Conservation (phyloP, 2,329 filamentous ascomycete species). For the Helotiales sp. region DNA sequence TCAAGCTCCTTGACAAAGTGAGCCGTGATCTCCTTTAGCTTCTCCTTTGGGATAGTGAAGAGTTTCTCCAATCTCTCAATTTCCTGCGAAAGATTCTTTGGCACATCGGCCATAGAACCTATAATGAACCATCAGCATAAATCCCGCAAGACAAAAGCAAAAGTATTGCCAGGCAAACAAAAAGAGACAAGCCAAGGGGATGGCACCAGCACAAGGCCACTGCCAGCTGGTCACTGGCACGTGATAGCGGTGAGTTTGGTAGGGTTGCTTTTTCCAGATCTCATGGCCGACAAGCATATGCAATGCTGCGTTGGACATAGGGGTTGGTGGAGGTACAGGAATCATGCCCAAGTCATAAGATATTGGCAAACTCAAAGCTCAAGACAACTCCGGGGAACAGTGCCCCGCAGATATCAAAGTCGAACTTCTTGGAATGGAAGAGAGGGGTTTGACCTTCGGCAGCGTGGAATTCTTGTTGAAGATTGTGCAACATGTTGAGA, state of each 20-base stretch:
- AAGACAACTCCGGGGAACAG: slow-evolving; percentile 5
- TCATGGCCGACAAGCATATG: slow-evolving; percentile 23
- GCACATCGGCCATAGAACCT: slow-evolving; percentile 93
- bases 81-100: slow-evolving; percentile 79
- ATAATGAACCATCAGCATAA: slow-evolving; percentile 31
- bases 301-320: slow-evolving; percentile 4
- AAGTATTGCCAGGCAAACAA: neutral
- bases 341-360: neutral
- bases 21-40: slow-evolving; percentile 86
- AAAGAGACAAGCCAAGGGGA: slow-evolving; percentile 12
- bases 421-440: neutral
- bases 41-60: slow-evolving; percentile 78
- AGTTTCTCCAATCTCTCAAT: slow-evolving; percentile 83
- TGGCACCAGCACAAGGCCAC: slow-evolving; percentile 16
- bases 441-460: neutral
- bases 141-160: neutral
- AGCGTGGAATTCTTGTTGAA: slow-evolving; percentile 1
- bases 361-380: neutral
- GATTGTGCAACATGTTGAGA: slow-evolving; percentile 4
- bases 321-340: neutral
- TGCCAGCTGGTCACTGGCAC: slow-evolving; percentile 25
- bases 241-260: slow-evolving; percentile 33
- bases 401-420: neutral
- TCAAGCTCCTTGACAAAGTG: slow-evolving; percentile 89
- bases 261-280: slow-evolving; percentile 32